A percentile compares a stretch with the other conserved stretches of the same genome.
Evolutionary conservation across 2,329 filamentous ascomycete species (phyloP).

Genomic region (Fusarium buxicola): DNA sequence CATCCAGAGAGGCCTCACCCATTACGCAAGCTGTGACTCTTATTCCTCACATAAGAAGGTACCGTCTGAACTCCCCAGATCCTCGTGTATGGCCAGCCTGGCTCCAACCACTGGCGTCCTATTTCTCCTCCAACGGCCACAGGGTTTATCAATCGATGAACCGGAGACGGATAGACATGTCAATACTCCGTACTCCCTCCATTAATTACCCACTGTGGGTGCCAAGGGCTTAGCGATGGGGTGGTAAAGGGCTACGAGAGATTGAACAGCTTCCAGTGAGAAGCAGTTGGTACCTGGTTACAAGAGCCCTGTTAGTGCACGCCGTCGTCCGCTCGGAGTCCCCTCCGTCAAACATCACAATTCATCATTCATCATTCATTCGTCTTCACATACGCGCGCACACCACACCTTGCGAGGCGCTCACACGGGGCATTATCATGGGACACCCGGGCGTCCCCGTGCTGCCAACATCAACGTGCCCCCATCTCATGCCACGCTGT

Average conservation of each 20-base stretch:
- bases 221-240: slow-evolving; percentile 10
- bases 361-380: slow-evolving; percentile 6
- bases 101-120: slow-evolving; percentile 5
- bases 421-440: slow-evolving; percentile 33
- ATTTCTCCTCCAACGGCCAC: slow-evolving; percentile 17
- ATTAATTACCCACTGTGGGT: neutral
- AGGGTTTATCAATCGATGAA: slow-evolving; percentile 2
- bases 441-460: slow-evolving; percentile 27
- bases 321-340: slow-evolving; percentile 1
- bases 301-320: slow-evolving; percentile 23
- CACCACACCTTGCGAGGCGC: neutral
- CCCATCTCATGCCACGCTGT: slow-evolving; percentile 23
- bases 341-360: slow-evolving; percentile 1
- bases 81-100: slow-evolving; percentile 21
- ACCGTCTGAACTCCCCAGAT: neutral
- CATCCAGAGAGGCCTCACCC: slow-evolving; percentile 36
- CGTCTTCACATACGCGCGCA: slow-evolving; percentile 5
- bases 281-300: slow-evolving; percentile 19
- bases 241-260: slow-evolving; percentile 11
- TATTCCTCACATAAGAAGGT: slow-evolving; percentile 6
- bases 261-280: slow-evolving; percentile 1
- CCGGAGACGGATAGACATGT: slow-evolving; percentile 7
- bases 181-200: slow-evolving; percentile 6
- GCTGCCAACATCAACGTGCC: slow-evolving; percentile 4
- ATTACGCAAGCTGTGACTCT: slow-evolving; percentile 44